Evolutionary conservation across 148 eudicot genomes (phyloP).

Genomic region (Hydrangea macrophylla): DNA sequence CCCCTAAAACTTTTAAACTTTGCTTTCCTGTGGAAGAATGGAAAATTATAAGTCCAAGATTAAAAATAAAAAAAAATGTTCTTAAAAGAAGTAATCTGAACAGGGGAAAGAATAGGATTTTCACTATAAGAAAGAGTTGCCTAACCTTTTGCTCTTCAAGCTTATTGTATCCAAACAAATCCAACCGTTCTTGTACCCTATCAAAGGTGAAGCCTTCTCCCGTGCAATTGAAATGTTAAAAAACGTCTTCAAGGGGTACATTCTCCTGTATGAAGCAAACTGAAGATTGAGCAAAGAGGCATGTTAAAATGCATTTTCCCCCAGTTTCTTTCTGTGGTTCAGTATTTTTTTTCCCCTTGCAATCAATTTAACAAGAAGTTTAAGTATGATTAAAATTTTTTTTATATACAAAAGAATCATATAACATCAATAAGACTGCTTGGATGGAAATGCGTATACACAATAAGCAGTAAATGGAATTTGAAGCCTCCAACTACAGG

Average conservation of each 20-base stretch:
- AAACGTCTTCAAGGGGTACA: constrained; percentile 42
- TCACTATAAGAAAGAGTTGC: not conserved
- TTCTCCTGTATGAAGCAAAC: constrained; percentile 31
- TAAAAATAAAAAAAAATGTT: not conserved
- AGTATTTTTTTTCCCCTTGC: not conserved
- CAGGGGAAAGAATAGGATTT: not conserved
- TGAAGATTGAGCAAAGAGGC: not conserved
- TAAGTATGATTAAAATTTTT: not conserved
- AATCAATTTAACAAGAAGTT: not conserved
- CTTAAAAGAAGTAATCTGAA: not conserved
- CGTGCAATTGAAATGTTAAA: constrained; percentile 38
- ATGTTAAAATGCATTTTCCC: not conserved
- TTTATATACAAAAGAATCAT: not conserved
- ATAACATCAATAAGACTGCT: too few relatives aligned
- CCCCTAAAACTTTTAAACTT: constrained; percentile 26
- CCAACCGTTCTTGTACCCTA: constrained; percentile 30
- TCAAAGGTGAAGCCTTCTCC: constrained; percentile 35
- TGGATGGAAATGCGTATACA: too few relatives aligned
- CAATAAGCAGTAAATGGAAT: too few relatives aligned
- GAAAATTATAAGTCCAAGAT: not conserved
- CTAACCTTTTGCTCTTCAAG: constrained; percentile 52
- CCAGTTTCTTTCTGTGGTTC: not conserved
- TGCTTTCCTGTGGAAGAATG: constrained; percentile 22
- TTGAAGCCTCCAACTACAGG: too few relatives aligned
- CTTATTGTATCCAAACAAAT: constrained; percentile 44